A percentile compares a stretch with the other conserved stretches of the same genome.
Conservation (phyloP, 768 basidiomycete species). For the Cubamyces sp. region DNA sequence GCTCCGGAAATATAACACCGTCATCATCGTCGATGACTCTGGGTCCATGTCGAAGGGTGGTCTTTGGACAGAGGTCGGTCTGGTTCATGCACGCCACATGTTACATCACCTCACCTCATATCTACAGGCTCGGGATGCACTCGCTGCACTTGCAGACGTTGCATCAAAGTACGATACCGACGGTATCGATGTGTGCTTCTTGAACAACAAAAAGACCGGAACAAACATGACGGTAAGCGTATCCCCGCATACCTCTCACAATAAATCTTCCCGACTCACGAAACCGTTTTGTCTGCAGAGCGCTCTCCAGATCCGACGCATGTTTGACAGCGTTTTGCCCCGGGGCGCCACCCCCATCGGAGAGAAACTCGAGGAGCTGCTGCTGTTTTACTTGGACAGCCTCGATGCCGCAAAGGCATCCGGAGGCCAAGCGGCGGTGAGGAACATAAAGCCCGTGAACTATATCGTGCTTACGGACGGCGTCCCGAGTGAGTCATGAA, state of each 20-base stretch:
- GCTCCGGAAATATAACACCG: constrained; percentile 55
- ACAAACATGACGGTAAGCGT: constrained; percentile 44
- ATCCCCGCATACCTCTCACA: no score
- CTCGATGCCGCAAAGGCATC: constrained; percentile 38
- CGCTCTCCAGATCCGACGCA: constrained; percentile 38
- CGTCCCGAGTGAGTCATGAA: constrained; percentile 50
- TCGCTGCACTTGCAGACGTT: constrained; percentile 51
- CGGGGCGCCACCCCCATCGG: constrained; percentile 51
- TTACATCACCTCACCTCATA: constrained; percentile 4
- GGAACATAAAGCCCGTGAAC: constrained; percentile 57
- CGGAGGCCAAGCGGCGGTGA: constrained; percentile 29
- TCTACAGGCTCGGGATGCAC: constrained; percentile 47
- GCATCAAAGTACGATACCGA: constrained; percentile 56
- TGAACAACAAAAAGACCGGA: constrained; percentile 45
- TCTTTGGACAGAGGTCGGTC: constrained; percentile 54
- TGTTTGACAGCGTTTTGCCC: constrained; percentile 52
- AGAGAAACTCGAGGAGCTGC: constrained; percentile 42
- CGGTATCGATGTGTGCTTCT: constrained; percentile 66
- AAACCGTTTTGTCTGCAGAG: constrained; percentile 37
- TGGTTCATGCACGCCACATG: not conserved
- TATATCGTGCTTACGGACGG: constrained; percentile 68
- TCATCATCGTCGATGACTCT: constrained; percentile 66
- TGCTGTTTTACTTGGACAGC: constrained; percentile 42
- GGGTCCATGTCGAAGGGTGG: constrained; percentile 50
- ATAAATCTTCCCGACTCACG: not conserved